Evolutionary conservation across 1,284 basidiomycete genomes (phyloP), one percentile per base, ranked within the genome.

Genomic region (Golubevia pallescens): DNA sequence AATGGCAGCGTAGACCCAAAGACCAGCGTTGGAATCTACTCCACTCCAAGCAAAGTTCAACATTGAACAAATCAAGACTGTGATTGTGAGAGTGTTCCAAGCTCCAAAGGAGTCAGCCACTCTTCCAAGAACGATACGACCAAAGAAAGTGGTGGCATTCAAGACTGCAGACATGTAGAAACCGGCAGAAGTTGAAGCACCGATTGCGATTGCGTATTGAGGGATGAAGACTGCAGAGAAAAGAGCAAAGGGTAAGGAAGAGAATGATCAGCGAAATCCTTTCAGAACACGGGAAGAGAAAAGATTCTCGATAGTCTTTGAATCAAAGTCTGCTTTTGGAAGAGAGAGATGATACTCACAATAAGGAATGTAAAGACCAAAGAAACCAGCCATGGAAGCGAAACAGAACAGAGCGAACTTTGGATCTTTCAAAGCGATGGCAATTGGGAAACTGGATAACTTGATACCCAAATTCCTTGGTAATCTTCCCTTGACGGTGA

Each of bases 61-160:
- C 23, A 57, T 34, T 16, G 55, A 24, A n/a, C 23, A 57, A 34
- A 34, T n/a, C 10, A 57, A 16, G 55, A 24, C 23, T 13, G 55
- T 34, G 55, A 34, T n/a, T 24, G 32, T 57, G 32, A 57, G 10
- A 24, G 55, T 24, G 28, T 38, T 24, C 20, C 20, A 23, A 20
- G 58, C 28, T 21, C 58, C 23, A 32, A 38, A 10, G 28, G 23
- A 23, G 38, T 59, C 57, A 10, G 62, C 62, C 10, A 58, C 32
- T 24, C 23, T 52, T 23, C 62, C 62, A 16, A 54, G 14, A 19
- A 51, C 20, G 28, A 58, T 59, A 19, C 62, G 55, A 54, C 62
- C 62, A 59, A 60, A 42, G 56, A 64, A 64, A 19, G 62, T 52
- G 56, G 57, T 52, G 28, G 54, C 62, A 38, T 64, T 64, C n/a